Conservation (phyloP, 768 basidiomycete genomes). For the Hericium rajendrae region DNA sequence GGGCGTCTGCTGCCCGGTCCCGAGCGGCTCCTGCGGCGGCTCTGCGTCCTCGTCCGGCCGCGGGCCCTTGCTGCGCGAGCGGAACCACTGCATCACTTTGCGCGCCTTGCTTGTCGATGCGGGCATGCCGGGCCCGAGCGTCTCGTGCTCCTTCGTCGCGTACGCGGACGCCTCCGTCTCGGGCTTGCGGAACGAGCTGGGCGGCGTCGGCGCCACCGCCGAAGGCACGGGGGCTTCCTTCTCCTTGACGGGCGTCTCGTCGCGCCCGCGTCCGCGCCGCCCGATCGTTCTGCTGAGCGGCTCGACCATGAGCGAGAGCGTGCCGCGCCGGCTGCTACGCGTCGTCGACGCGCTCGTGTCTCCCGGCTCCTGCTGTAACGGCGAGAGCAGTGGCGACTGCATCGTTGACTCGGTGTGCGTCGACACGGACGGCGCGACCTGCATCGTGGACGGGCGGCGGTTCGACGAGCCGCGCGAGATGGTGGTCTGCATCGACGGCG, state of each 20-base stretch:
- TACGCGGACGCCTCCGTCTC: constrained; percentile 18
- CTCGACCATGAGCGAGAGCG: constrained; percentile 25
- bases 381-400: constrained; percentile 27
- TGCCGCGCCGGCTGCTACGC: constrained; percentile 10
- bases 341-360: constrained; percentile 10
- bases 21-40: background rate
- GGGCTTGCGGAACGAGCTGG: constrained; percentile 15
- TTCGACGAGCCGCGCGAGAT: constrained; percentile 14
- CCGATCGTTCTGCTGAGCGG: constrained; percentile 52
- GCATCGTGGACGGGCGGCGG: constrained; percentile 24
- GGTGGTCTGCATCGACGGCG: constrained; percentile 17
- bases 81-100: constrained; percentile 99
- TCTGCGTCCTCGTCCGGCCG: constrained; percentile 18
- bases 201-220: background rate
- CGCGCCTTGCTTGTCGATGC: constrained; percentile 83
- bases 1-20: constrained; percentile 1
- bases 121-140: constrained; percentile 32
- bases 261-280: constrained; percentile 16
- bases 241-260: constrained; percentile 24
- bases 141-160: constrained; percentile 24
- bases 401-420: constrained; percentile 8
- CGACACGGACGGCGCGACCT: constrained; percentile 17
- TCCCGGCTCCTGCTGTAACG: constrained; percentile 6
- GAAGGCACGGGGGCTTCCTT: constrained; percentile 15
- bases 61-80: constrained; percentile 50